phyloP scores from a whole-genome alignment of 1,284 basidiomycete genomes.

The Lignosus rhinocerotis region DNA sequence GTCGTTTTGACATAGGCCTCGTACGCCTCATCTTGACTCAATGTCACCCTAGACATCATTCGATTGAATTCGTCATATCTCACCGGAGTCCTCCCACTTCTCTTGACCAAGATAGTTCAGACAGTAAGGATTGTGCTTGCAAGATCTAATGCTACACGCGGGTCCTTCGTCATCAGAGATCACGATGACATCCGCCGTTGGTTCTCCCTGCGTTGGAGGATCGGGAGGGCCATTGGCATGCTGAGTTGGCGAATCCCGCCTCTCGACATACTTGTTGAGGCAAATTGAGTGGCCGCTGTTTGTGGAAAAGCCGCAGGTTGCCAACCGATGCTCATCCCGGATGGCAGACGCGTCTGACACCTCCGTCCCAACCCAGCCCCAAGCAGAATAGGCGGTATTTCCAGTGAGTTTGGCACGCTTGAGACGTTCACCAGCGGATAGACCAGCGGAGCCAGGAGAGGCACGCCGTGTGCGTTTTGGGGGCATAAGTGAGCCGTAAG shows the following conservation, averaged over 20 bases:
- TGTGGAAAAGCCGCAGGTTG: slow-evolving; percentile 65
- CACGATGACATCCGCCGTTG: slow-evolving; percentile 63
- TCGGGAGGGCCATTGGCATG: not conserved
- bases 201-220: slow-evolving; percentile 38
- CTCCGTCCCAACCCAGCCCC: slow-evolving; percentile 79
- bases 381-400: slow-evolving; percentile 49
- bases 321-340: slow-evolving; percentile 59
- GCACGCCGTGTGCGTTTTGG: slow-evolving; percentile 61
- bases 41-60: not conserved
- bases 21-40: slow-evolving; percentile 47
- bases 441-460: slow-evolving; percentile 49
- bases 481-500: slow-evolving; percentile 43
- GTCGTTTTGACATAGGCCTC: slow-evolving; percentile 54
- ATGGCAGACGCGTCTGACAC: slow-evolving; percentile 57
- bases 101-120: slow-evolving; percentile 84
- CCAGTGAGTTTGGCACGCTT: slow-evolving; percentile 54
- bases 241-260: slow-evolving; percentile 11
- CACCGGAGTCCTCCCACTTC: slow-evolving; percentile 70
- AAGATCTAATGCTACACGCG: slow-evolving; percentile 62
- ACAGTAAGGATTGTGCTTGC: slow-evolving; percentile 78
- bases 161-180: slow-evolving; percentile 65
- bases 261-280: slow-evolving; percentile 49
- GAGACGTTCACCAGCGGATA: slow-evolving; percentile 59
- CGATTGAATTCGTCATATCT: not conserved
- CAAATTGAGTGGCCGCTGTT: slow-evolving; percentile 52